Evolutionary conservation across 1,284 basidiomycete genomes (phyloP).

Genomic region (Apiotrichum gamsii): DNA sequence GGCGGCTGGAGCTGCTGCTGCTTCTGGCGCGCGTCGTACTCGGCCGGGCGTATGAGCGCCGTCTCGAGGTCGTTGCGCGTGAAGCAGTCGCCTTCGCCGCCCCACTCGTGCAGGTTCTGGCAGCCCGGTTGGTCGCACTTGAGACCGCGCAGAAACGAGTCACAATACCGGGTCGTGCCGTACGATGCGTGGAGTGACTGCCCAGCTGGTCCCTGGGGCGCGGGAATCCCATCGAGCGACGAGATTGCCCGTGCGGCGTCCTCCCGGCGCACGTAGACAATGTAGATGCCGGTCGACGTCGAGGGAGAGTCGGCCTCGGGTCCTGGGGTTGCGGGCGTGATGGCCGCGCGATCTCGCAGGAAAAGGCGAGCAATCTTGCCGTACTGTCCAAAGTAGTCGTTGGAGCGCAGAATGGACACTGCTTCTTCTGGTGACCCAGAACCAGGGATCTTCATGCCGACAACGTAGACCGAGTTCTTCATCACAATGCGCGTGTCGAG

Average conservation of each 20-base stretch:
- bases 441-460: conserved; percentile 76
- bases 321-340: conserved; percentile 49
- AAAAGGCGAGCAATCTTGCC: conserved; percentile 96
- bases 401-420: conserved; percentile 85
- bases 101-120: conserved; percentile 95
- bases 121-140: conserved; percentile 69
- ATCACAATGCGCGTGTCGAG: conserved; percentile 94
- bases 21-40: conserved; percentile 44
- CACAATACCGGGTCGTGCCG: conserved; percentile 98
- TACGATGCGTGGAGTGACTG: conserved; percentile 85
- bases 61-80: conserved; percentile 87
- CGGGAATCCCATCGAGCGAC: conserved; percentile 83
- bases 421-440: conserved; percentile 78
- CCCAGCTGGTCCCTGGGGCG: conserved; percentile 66
- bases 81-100: conserved; percentile 95
- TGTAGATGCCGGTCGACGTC: conserved; percentile 78
- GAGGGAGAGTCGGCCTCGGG: conserved; percentile 47
- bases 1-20: conserved; percentile 31
- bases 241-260: conserved; percentile 91
- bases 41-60: conserved; percentile 51
- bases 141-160: conserved; percentile 82
- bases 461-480: conserved; percentile 92
- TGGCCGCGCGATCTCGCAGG: conserved; percentile 72
- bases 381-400: conserved; percentile 98
- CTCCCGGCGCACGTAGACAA: conserved; percentile 90